A percentile compares a stretch with the other conserved stretches of the same genome.
These are phyloP conservation scores for Panus rudis DNA, from an alignment of 768 basidiomycete genomes.

Conservation along the genomic window DNA sequence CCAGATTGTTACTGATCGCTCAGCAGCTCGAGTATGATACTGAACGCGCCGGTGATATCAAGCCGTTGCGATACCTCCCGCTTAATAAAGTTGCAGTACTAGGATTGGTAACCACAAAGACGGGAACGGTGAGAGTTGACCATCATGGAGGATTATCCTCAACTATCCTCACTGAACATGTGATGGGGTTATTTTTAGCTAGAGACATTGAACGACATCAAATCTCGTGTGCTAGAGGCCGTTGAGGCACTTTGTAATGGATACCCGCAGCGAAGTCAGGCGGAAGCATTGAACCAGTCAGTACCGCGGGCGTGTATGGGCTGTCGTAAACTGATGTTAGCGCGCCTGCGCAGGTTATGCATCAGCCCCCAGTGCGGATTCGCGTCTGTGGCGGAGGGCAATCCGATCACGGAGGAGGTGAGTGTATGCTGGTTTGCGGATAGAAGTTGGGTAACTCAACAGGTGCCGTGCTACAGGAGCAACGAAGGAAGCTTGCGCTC, in stretches of 20 bases:
- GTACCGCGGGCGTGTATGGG: conserved; percentile 6
- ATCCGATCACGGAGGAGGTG: conserved; percentile 27
- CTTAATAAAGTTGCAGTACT: conserved; percentile 33
- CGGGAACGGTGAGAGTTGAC: conserved; percentile 26
- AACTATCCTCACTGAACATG: conserved; percentile 1
- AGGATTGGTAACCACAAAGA: conserved; percentile 40
- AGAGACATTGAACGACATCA: conserved; percentile 33
- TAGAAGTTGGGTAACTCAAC: not conserved
- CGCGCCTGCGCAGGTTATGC: conserved; percentile 24
- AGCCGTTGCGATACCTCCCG: conserved; percentile 45
- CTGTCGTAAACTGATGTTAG: conserved; percentile 2
- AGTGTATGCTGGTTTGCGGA: conserved; percentile 1
- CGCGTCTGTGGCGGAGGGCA: conserved; percentile 39
- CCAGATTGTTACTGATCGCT: not conserved
- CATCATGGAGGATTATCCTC: not conserved
- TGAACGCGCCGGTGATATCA: conserved; percentile 49
- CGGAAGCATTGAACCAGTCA: conserved; percentile 34
- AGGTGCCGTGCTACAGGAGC: conserved; percentile 28
- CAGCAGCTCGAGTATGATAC: conserved; percentile 54
- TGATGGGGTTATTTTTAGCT: conserved; percentile 18
- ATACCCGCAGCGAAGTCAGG: conserved; percentile 25
- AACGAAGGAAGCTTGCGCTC: conserved; percentile 29
- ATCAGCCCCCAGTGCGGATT: conserved; percentile 48
- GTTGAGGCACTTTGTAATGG: conserved; percentile 32
- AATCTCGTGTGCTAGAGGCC: conserved; percentile 34